Conservation (phyloP, 257 asterid species). For the Anisodus acutangulus region DNA sequence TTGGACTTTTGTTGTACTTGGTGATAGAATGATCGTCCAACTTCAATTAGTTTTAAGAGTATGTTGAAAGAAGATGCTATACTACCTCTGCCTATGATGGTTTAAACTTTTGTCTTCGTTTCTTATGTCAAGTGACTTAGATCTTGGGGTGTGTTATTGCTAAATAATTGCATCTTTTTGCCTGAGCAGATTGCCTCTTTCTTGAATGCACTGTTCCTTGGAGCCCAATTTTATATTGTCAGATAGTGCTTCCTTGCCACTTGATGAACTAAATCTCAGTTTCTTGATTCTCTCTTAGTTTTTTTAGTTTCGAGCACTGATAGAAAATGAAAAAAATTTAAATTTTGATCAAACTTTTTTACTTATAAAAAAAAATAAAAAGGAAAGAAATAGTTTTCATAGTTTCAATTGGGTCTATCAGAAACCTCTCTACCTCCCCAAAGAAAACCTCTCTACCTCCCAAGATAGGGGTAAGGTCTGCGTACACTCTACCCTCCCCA, state of each 20-base stretch:
- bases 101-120: not conserved
- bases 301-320: no score
- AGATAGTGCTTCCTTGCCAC: not conserved
- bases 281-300: no score
- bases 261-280: no score
- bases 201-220: not conserved
- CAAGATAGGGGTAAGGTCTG: no score
- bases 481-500: no score
- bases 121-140: not conserved
- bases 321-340: no score
- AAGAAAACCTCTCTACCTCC: no score
- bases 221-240: not conserved
- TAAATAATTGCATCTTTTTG: not conserved
- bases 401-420: no score
- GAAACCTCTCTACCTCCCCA: no score
- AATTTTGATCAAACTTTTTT: no score
- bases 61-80: conserved; percentile 1
- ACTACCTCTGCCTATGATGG: not conserved
- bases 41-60: not conserved
- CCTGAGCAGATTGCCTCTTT: not conserved
- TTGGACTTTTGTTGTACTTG: not conserved
- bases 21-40: not conserved
- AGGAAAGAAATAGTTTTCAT: no score
- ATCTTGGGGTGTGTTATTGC: not conserved
- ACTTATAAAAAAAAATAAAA: no score